phyloP scores from a whole-genome alignment of 2,329 filamentous ascomycete species.

The Dactylellina haptotyla region DNA sequence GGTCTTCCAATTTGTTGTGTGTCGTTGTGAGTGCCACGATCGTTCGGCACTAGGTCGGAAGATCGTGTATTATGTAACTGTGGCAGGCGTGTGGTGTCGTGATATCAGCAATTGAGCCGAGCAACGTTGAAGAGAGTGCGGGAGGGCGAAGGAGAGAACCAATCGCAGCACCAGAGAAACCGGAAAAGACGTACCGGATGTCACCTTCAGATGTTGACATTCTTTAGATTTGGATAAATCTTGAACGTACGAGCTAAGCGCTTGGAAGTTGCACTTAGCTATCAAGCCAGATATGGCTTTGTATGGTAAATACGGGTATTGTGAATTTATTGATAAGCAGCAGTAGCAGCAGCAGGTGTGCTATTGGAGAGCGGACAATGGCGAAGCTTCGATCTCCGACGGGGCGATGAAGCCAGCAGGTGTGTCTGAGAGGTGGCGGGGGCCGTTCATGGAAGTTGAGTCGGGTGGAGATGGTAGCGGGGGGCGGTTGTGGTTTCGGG shows the following conservation, averaged over 20 bases:
- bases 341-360: neutral
- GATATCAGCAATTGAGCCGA: too few species aligned
- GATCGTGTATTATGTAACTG: constrained; percentile 51
- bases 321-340: neutral
- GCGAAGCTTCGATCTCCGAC: constrained; percentile 21
- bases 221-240: constrained; percentile 46
- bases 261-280: constrained; percentile 43
- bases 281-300: constrained; percentile 45
- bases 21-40: constrained; percentile 36
- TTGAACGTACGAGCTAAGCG: constrained; percentile 51
- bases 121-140: too few species aligned
- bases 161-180: neutral
- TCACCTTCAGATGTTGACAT: constrained; percentile 50
- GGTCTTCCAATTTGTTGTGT: constrained; percentile 18
- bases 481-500: neutral
- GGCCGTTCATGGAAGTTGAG: constrained; percentile 29
- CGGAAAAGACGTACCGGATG: constrained; percentile 22
- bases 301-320: neutral
- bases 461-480: neutral
- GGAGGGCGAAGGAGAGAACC: too few species aligned
- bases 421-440: constrained; percentile 7
- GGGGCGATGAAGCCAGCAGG: constrained; percentile 58
- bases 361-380: constrained; percentile 7
- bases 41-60: constrained; percentile 52
- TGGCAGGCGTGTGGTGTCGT: neutral